A percentile compares a stretch with the other conserved stretches of the same genome.
Evolutionary conservation across 169 alveolate species (phyloP).

Genomic region (Babesia divergens): DNA sequence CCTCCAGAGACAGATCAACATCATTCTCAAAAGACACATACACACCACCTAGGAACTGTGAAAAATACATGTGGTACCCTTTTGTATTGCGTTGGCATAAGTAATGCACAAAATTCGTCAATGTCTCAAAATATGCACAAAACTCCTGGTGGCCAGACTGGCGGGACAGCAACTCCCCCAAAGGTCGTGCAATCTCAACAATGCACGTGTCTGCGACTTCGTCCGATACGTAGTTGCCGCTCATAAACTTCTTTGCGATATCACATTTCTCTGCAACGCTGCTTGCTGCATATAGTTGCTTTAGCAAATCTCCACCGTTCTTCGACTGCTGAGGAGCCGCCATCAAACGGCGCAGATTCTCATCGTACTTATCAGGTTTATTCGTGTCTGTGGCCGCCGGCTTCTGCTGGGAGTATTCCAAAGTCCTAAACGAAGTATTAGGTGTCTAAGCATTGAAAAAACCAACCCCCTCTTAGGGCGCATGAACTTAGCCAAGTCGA

Average conservation of each 20-base stretch:
- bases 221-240: not conserved
- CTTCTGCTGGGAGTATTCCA: slow-evolving; percentile 18
- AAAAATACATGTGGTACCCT: slow-evolving; percentile 37
- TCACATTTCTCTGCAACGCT: slow-evolving; percentile 8
- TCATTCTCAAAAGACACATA: slow-evolving; percentile 27
- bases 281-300: slow-evolving; percentile 6
- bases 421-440: slow-evolving; percentile 2
- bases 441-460: not conserved
- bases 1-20: slow-evolving; percentile 21
- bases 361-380: slow-evolving; percentile 29
- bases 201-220: slow-evolving; percentile 16
- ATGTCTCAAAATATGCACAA: slow-evolving; percentile 10
- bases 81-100: slow-evolving; percentile 25
- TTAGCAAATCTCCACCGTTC: slow-evolving; percentile 8
- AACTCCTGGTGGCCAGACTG: slow-evolving; percentile 4
- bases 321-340: slow-evolving; percentile 5
- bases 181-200: not conserved
- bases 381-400: not conserved
- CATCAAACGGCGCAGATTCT: slow-evolving; percentile 34
- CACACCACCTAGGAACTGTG: slow-evolving; percentile 11
- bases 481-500: slow-evolving; percentile 36
- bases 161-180: slow-evolving; percentile 1
- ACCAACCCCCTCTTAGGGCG: slow-evolving; percentile 7
- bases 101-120: slow-evolving; percentile 20
- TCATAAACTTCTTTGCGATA: slow-evolving; percentile 20